Percentiles rank a stretch among this genome's conserved stretches.
Conservation (phyloP, 1,284 basidiomycete species). For the Schizopora paradoxa region DNA sequence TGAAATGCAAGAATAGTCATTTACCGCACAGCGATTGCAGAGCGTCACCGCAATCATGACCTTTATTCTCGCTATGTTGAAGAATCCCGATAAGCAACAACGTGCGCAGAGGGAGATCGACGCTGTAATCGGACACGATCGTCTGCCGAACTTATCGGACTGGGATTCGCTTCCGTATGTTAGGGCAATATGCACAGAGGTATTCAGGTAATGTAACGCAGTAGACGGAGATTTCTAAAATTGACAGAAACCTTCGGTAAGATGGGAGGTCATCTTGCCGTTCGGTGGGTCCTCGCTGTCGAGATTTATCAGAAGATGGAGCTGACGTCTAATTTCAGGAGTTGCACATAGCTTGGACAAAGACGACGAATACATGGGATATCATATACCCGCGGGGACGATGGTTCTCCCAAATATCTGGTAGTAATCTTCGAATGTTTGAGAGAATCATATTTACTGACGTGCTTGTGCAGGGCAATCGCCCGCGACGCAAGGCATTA, state of each 20-base stretch:
- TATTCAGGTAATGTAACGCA: constrained; percentile 42
- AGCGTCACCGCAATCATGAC: constrained; percentile 30
- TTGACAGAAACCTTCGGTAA: no score
- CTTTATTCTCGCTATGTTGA: constrained; percentile 30
- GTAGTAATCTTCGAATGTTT: no score
- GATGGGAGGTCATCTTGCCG: no score
- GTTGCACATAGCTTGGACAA: constrained; percentile 9
- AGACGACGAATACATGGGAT: constrained; percentile 17
- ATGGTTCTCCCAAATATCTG: constrained; percentile 16
- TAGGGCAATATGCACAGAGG: constrained; percentile 30
- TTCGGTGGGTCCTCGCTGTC: no score
- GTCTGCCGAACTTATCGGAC: constrained; percentile 45
- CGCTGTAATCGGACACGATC: constrained; percentile 35
- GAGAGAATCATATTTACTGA: no score
- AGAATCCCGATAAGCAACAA: constrained; percentile 32
- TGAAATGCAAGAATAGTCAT: no score
- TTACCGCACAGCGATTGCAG: constrained; percentile 31
- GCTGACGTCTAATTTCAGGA: constrained; percentile 34
- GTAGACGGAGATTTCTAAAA: no score
- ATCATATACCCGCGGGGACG: constrained; percentile 16
- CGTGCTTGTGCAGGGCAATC: background rate
- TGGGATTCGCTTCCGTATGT: constrained; percentile 37
- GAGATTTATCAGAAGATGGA: no score
- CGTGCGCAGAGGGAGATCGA: constrained; percentile 45
- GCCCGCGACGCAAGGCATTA: constrained; percentile 10